Base-by-base conservation (phyloP, 805 yeast genomes). In the Pichia gijzeniarum region DNA sequence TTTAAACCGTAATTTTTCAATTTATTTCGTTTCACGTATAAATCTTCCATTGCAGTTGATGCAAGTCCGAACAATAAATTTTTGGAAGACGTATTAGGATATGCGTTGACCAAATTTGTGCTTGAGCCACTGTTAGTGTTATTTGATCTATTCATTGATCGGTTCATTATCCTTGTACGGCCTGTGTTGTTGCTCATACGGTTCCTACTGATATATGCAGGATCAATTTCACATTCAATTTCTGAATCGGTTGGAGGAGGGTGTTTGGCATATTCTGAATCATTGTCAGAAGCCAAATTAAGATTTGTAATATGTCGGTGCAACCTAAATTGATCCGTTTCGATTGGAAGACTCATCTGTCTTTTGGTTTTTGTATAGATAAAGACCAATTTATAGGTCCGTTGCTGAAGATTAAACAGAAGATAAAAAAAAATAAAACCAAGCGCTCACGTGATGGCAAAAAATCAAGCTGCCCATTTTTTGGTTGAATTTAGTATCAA, bases 1-100 rank as follows among this genome's bases (percentile, higher is more conserved):
- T 77, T 79, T 47, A 87, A 68, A 0, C 95, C 91, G 19, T 85
- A 61, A 27, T 72, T 69, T 58, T 85, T 84, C 39, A 79, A 57
- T 10, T 62, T 57, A 35, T 60, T 56, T 43, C 60, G 52, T 42
- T 64, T 63, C 17, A 38, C 30, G 31, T 56, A 55, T 27, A 61
- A 44, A 32, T 59, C 60, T 20, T 54, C 53, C 13, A 57, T 56
- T 12, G 64, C 61, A 2, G 61, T 60, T 12, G 62, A 58, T 19
- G 52, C 47, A 1, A 54, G 44, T 3, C 64, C 65, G 38, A 51
- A 55, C 10, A 60, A 40, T 18, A 50, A 16, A 30, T 41, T 45
- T 17, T 17, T 13, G 3, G 35, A 20, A 2, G 16, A 9, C 4
- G 13, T 9, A 37, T 22, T 25, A 27, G 19, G 17, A 13, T 35